phyloP scores from a whole-genome alignment of 129 eudicot species.

The Heracleum sosnowskyi region DNA sequence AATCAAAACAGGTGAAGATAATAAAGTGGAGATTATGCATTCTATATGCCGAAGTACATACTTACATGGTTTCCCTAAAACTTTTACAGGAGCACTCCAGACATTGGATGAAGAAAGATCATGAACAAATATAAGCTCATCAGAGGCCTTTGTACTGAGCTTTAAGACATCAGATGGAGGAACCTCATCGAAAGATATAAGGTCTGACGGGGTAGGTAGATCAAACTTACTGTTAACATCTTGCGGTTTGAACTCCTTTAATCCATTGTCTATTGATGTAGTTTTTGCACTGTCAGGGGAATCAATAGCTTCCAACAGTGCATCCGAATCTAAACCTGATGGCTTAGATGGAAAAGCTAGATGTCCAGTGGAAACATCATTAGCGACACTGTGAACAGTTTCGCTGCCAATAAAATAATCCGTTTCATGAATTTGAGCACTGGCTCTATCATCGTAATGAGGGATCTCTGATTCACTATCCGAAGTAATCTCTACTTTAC shows the following conservation, averaged over 20 bases:
- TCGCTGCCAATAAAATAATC: conserved; percentile 12
- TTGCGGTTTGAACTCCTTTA: conserved; percentile 45
- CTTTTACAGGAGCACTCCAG: conserved; percentile 23
- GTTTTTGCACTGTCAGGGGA: conserved; percentile 12
- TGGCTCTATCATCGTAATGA: conserved; percentile 20
- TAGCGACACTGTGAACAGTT: conserved; percentile 13
- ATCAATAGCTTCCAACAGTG: conserved; percentile 14
- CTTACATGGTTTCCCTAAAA: conserved; percentile 39
- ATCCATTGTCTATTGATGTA: conserved; percentile 25
- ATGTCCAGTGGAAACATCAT: conserved; percentile 9
- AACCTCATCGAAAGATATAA: conserved; percentile 24
- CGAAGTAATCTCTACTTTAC: conserved; percentile 36
- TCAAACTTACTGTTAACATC: conserved; percentile 20
- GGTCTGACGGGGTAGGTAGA: conserved; percentile 22
- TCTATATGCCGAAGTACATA: conserved; percentile 1
- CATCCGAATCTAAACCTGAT: conserved; percentile 14
- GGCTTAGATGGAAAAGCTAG: conserved; percentile 15
- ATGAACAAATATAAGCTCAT: conserved; percentile 26
- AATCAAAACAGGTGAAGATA: background rate
- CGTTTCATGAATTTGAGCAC: conserved; percentile 16
- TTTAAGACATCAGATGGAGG: conserved; percentile 23
- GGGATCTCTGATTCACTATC: conserved; percentile 39
- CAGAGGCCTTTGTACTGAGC: conserved; percentile 14
- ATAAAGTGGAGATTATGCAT: conserved; percentile 8
- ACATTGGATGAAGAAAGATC: conserved; percentile 25